phyloP scores from a whole-genome alignment of 176 grass and related monocot genomes.

The Typha latifolia region DNA sequence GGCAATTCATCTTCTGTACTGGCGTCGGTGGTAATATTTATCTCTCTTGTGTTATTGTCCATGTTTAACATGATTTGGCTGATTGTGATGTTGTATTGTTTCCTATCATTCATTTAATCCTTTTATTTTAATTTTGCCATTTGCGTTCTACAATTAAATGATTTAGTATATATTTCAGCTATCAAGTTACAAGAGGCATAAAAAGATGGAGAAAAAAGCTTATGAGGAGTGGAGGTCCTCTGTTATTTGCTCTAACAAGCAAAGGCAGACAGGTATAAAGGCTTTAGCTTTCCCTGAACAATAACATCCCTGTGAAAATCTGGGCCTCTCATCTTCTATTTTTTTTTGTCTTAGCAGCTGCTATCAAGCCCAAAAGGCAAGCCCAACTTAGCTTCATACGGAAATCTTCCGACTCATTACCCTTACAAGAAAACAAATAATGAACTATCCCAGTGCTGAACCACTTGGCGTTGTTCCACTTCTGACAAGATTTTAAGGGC shows the following conservation, averaged over 20 bases:
- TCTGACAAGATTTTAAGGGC: not conserved
- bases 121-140: not conserved
- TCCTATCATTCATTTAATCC: not conserved
- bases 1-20: too few species aligned
- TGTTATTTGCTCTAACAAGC: conserved; percentile 68
- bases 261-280: conserved; percentile 49
- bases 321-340: not conserved
- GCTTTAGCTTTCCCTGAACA: not conserved
- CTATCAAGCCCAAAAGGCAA: conserved; percentile 51
- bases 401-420: conserved; percentile 26
- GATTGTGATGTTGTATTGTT: not conserved
- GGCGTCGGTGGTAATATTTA: too few species aligned
- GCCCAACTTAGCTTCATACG: conserved; percentile 58
- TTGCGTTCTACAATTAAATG: not conserved
- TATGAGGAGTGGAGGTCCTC: conserved; percentile 77
- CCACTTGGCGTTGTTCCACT: not conserved
- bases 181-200: conserved; percentile 76
- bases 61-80: not conserved
- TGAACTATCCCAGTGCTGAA: not conserved
- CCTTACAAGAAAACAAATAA: conserved; percentile 8
- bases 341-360: conserved; percentile 18
- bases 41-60: not conserved
- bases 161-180: conserved; percentile 35
- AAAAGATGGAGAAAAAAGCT: conserved; percentile 63
- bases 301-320: not conserved